Evolutionary conservation across 352 stramenopile genomes (phyloP).

Genomic region (Aphanomyces stellatus): DNA sequence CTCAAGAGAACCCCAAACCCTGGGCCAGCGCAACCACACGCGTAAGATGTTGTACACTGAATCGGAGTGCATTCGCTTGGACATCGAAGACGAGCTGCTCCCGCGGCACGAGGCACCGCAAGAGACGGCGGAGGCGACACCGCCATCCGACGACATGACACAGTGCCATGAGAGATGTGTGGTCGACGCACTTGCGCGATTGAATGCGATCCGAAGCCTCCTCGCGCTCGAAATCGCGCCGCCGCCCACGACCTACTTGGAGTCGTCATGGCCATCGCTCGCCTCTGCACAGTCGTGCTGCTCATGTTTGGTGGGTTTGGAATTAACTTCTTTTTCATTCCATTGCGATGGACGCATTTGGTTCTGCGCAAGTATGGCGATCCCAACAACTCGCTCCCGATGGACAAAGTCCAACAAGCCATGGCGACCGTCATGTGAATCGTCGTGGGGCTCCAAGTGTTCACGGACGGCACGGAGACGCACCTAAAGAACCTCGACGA

Average conservation of each 20-base stretch:
- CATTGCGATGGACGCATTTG: conserved; percentile 47
- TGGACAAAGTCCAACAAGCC: conserved; percentile 39
- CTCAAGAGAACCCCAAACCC: conserved; percentile 27
- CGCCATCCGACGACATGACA: conserved; percentile 15
- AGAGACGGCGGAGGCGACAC: conserved; percentile 32
- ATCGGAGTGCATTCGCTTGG: conserved; percentile 57
- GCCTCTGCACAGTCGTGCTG: conserved; percentile 50
- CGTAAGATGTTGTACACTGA: conserved; percentile 56
- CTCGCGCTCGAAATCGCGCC: conserved; percentile 48
- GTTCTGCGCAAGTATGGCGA: conserved; percentile 38
- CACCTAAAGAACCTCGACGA: conserved; percentile 46
- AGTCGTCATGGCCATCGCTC: conserved; percentile 47
- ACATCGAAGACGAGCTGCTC: conserved; percentile 62
- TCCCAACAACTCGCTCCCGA: conserved; percentile 65
- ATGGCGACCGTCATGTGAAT: conserved; percentile 28
- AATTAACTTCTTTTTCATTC: conserved; percentile 47
- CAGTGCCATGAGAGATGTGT: conserved; percentile 12
- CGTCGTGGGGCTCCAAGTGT: conserved; percentile 33
- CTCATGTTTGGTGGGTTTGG: conserved; percentile 72
- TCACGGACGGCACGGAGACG: conserved; percentile 36
- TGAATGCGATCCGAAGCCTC: conserved; percentile 51
- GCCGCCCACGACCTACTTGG: conserved; percentile 31
- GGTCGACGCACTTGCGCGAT: conserved; percentile 35
- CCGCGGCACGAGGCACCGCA: conserved; percentile 34
- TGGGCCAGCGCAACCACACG: conserved; percentile 60